These are phyloP conservation scores for Cryphonectria parasitica DNA, from an alignment of 2,329 filamentous ascomycete species.

Conservation along the genomic window DNA sequence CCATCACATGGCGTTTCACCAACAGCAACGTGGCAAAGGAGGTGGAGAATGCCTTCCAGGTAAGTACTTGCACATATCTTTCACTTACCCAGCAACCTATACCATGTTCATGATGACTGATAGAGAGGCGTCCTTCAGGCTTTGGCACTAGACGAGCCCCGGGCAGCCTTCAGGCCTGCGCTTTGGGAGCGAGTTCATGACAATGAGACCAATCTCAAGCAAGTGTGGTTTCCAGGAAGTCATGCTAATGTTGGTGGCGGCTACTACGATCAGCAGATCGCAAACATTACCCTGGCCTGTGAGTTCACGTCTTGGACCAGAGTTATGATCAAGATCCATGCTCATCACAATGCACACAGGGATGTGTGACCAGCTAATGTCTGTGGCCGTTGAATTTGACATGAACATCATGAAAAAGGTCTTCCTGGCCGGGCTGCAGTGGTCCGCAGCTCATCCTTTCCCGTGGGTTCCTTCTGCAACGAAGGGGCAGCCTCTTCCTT, in stretches of 20 bases:
- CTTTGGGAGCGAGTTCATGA: slow-evolving; percentile 43
- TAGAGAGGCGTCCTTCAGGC: slow-evolving; percentile 40
- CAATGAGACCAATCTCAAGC: slow-evolving; percentile 37
- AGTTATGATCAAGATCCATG: neutral
- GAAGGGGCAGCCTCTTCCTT: slow-evolving; percentile 29
- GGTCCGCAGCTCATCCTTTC: slow-evolving; percentile 39
- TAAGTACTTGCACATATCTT: neutral
- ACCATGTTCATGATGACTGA: neutral
- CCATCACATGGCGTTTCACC: slow-evolving; percentile 43
- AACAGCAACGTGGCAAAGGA: slow-evolving; percentile 47
- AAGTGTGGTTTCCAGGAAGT: slow-evolving; percentile 62
- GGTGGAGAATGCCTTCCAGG: slow-evolving; percentile 49
- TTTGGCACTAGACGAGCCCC: slow-evolving; percentile 53
- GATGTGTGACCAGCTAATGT: slow-evolving; percentile 42
- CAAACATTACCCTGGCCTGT: slow-evolving; percentile 40
- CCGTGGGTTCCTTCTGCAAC: slow-evolving; percentile 32
- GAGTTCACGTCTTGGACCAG: neutral
- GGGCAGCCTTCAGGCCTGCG: slow-evolving; percentile 45
- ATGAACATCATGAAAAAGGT: slow-evolving; percentile 31
- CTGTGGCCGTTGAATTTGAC: slow-evolving; percentile 39
- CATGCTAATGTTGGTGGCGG: slow-evolving; percentile 68
- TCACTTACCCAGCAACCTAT: neutral
- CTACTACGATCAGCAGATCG: slow-evolving; percentile 47
- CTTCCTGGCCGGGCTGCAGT: slow-evolving; percentile 37
- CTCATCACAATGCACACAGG: slow-evolving; percentile 24